Conservation (phyloP, 2,329 filamentous ascomycete genomes). For the Bretziella fagacearum region DNA sequence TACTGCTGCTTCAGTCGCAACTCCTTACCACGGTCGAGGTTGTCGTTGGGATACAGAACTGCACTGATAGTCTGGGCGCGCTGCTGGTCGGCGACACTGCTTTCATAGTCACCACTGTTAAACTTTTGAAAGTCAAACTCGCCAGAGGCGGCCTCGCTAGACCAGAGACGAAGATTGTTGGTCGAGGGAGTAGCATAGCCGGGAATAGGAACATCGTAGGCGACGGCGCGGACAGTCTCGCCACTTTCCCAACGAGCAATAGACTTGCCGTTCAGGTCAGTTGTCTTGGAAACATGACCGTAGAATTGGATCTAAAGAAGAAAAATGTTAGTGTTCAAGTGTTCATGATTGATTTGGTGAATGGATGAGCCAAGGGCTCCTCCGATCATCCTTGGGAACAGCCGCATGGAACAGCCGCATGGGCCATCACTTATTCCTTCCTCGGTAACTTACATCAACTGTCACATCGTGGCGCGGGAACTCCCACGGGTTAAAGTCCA, state of each 20-base stretch:
- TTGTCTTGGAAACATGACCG: slow-evolving; percentile 60
- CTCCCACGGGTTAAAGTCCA: slow-evolving; percentile 99
- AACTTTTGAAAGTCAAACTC: slow-evolving; percentile 99
- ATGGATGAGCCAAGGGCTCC: neutral
- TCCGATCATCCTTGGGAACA: neutral
- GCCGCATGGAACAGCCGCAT: neutral
- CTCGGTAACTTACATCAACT: slow-evolving; percentile 48
- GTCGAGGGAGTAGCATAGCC: slow-evolving; percentile 80
- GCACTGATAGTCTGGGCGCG: slow-evolving; percentile 97
- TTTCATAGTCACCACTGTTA: slow-evolving; percentile 96
- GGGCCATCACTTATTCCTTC: neutral
- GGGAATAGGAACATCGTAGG: slow-evolving; percentile 84
- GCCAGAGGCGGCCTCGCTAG: slow-evolving; percentile 87
- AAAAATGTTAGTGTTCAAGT: too few relatives aligned
- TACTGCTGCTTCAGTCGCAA: slow-evolving; percentile 97
- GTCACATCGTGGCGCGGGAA: slow-evolving; percentile 91
- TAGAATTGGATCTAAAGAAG: slow-evolving; percentile 78
- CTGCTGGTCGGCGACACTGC: slow-evolving; percentile 94
- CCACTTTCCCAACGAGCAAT: slow-evolving; percentile 74
- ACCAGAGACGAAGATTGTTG: slow-evolving; percentile 95
- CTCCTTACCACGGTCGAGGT: slow-evolving; percentile 90
- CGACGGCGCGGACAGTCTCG: slow-evolving; percentile 79
- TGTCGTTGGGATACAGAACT: slow-evolving; percentile 94
- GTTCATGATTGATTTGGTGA: too few relatives aligned
- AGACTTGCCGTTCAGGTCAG: slow-evolving; percentile 59